Evolutionary conservation across 352 stramenopile genomes (phyloP).

Genomic region (Pythium brassicae): DNA sequence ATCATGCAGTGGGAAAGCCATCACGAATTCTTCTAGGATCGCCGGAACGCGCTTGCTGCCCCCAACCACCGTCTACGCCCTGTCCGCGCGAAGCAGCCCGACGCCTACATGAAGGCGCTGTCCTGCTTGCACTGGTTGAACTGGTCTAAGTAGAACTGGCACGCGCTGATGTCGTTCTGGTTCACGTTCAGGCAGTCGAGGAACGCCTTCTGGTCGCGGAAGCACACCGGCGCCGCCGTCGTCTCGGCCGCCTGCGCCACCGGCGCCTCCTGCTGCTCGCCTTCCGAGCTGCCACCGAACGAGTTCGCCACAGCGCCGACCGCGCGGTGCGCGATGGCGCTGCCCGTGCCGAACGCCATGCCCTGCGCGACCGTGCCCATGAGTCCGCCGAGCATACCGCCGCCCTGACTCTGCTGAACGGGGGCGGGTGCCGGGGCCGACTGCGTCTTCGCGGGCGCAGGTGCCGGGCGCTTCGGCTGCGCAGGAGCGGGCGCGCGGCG

Average conservation of each 20-base stretch:
- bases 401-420: conserved; percentile 41
- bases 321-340: conserved; percentile 92
- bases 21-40: too few relatives aligned
- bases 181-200: conserved; percentile 83
- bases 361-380: conserved; percentile 95
- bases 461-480: conserved; percentile 26
- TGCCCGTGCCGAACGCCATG: conserved; percentile 98
- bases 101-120: conserved; percentile 54
- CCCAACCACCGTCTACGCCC: neutral
- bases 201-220: conserved; percentile 76
- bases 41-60: neutral
- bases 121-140: conserved; percentile 86
- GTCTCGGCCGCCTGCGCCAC: conserved; percentile 31
- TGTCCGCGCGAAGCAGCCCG: neutral
- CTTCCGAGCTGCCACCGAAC: conserved; percentile 51
- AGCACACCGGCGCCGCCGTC: conserved; percentile 47
- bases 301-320: conserved; percentile 74
- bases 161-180: conserved; percentile 83
- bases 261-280: conserved; percentile 16
- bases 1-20: too few relatives aligned
- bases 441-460: conserved; percentile 49
- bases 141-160: conserved; percentile 87
- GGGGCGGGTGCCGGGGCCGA: conserved; percentile 47
- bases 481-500: conserved; percentile 30
- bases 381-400: conserved; percentile 93